Evolutionary conservation across 1,284 basidiomycete genomes (phyloP), one percentile per base, ranked within the genome.

Genomic region (Rhodotorula sp.): DNA sequence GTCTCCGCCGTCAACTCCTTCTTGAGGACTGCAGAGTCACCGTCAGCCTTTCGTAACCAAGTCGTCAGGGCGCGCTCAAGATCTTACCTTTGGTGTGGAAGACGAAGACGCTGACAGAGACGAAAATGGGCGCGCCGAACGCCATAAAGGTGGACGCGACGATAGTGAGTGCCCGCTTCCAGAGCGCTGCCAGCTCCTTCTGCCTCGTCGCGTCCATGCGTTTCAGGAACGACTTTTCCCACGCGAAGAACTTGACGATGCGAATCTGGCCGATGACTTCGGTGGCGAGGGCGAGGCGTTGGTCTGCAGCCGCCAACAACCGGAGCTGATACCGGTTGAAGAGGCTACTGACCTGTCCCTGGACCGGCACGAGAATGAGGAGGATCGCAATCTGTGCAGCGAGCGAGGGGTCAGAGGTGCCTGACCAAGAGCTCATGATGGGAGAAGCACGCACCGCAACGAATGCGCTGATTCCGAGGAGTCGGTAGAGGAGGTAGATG

Each of bases 191-290:
- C 14, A 86, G 79, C 78, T 86, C 85, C 64, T 79, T 79, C 53
- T 77, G 76, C 42, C 85, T 77, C 14, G 82, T 81, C 29, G 78
- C 78, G 37, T 79, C 76, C 82, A 86, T 84, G 53, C 82, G 81
- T 14, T 81, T 80, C 59, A 81, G 79, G 76, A 85, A 85, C 68
- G 82, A 82, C 44, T 68, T 59, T 68, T 83, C 82, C 83, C 83
- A 70, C 42, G 72, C 75, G 65, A 78, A 77, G 69, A 73, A 78
- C 68, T 80, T 80, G 66, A 80, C 78, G 46, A 82, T 81, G 70
- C 84, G 84, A 79, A 86, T 83, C 66, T 83, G 82, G 24, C 80
- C 77, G 62, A 86, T 82, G 54, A 86, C 83, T 74, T 86, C 85
- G 45, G 83, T 84, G 18, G 83, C 82, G 17, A 84, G 78, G 65